Evolutionary conservation across 345 rosid genomes (phyloP).

Genomic region (Eucalyptus caleyi): DNA sequence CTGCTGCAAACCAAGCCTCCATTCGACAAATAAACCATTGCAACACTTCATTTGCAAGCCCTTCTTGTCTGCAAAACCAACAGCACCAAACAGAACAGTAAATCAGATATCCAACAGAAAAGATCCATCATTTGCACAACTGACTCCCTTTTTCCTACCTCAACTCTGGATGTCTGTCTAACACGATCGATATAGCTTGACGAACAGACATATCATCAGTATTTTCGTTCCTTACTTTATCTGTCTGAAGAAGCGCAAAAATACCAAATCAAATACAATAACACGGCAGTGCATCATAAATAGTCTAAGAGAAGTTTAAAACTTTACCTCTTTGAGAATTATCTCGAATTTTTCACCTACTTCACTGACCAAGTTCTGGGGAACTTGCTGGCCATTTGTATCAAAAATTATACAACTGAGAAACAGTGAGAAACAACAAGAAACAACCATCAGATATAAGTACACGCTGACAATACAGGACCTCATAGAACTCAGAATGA

Average conservation of each 20-base stretch:
- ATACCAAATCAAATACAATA: background rate
- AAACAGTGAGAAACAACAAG: background rate
- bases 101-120: background rate
- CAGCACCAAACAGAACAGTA: background rate
- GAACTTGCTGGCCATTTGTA: slow-evolving; percentile 49
- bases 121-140: background rate
- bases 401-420: slow-evolving; percentile 60
- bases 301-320: background rate
- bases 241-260: slow-evolving; percentile 30
- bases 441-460: background rate
- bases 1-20: slow-evolving; percentile 98
- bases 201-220: slow-evolving; percentile 70
- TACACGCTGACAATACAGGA: background rate
- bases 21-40: slow-evolving; percentile 90
- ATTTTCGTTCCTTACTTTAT: slow-evolving; percentile 66
- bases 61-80: slow-evolving; percentile 43
- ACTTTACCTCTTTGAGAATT: slow-evolving; percentile 65
- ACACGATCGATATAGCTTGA: slow-evolving; percentile 63
- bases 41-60: slow-evolving; percentile 68
- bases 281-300: background rate
- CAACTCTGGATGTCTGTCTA: slow-evolving; percentile 65
- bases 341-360: slow-evolving; percentile 72
- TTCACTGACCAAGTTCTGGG: slow-evolving; percentile 48
- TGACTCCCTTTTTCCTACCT: slow-evolving; percentile 28
- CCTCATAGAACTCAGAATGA: background rate